A percentile compares a stretch with the other conserved stretches of the same genome.
These are phyloP conservation scores for Quercus wislizeni DNA, from an alignment of 306 rosid genomes.

Conservation along the genomic window DNA sequence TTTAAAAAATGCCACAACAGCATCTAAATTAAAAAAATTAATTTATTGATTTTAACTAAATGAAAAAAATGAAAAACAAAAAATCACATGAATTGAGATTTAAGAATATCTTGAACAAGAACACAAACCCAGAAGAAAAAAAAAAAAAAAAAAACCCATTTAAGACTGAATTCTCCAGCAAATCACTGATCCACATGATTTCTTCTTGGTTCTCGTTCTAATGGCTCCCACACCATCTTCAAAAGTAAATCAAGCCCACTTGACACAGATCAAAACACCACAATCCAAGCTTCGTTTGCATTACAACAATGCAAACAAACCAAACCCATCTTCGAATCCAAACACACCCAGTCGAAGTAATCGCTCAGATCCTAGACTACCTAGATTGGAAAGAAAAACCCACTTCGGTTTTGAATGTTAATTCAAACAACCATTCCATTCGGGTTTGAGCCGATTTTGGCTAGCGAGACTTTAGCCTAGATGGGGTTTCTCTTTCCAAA, in stretches of 20 bases:
- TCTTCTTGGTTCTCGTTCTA: conserved; percentile 13
- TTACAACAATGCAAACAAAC: conserved; percentile 50
- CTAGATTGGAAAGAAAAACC: conserved; percentile 79
- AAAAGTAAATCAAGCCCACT: conserved; percentile 48
- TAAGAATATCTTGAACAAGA: too few relatives aligned
- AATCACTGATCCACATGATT: neutral
- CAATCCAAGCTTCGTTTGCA: conserved; percentile 80
- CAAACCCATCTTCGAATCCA: conserved; percentile 62
- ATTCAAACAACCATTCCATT: conserved; percentile 45
- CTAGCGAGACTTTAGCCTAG: conserved; percentile 88
- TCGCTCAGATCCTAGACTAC: conserved; percentile 84
- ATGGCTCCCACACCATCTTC: conserved; percentile 97
- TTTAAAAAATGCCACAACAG: too few relatives aligned
- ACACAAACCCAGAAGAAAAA: too few relatives aligned
- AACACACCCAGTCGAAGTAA: conserved; percentile 83
- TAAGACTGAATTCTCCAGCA: too few relatives aligned
- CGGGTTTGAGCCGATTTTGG: conserved; percentile 89
- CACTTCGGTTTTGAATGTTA: conserved; percentile 53
- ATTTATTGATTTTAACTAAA: too few relatives aligned
- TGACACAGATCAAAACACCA: conserved; percentile 59
- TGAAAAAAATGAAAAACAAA: too few relatives aligned
- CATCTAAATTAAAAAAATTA: too few relatives aligned
- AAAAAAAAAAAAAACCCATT: too few relatives aligned
- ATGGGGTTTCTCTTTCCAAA: conserved; percentile 85
- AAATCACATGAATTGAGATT: too few relatives aligned